Conservation (phyloP, 306 rosid genomes). For the Cicer yamashitae region DNA sequence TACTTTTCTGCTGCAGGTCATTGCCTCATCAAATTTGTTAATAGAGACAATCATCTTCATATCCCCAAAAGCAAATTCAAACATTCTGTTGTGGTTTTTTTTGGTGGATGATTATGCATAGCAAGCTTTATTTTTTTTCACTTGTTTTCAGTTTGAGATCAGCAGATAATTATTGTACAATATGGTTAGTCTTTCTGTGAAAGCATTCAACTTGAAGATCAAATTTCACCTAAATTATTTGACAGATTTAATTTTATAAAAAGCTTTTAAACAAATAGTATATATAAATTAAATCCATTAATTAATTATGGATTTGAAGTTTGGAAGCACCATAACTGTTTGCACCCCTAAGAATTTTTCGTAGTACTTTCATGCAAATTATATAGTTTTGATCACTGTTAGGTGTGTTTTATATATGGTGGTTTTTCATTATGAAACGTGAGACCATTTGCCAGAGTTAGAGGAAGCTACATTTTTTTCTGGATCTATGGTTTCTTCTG, state of each 20-base stretch:
- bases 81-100: conserved; percentile 34
- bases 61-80: conserved; percentile 39
- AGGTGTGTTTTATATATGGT: conserved; percentile 8
- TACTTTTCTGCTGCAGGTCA: conserved; percentile 55
- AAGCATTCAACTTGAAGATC: conserved; percentile 47
- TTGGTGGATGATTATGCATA: conserved; percentile 47
- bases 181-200: conserved; percentile 30
- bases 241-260: too few relatives aligned
- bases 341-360: conserved; percentile 23
- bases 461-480: too few relatives aligned
- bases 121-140: conserved; percentile 45
- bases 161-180: conserved; percentile 34
- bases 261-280: too few relatives aligned
- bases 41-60: conserved; percentile 44
- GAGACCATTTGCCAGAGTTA: too few relatives aligned
- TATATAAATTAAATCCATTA: too few relatives aligned
- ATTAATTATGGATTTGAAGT: too few relatives aligned
- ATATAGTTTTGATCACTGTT: conserved; percentile 5
- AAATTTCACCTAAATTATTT: conserved; percentile 35
- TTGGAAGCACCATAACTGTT: conserved; percentile 21
- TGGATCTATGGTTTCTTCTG: too few relatives aligned
- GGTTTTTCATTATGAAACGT: neutral
- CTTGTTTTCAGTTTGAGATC: conserved; percentile 45
- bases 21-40: conserved; percentile 62
- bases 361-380: conserved; percentile 11